These are phyloP conservation scores for Neurospora sp. DNA, from an alignment of 495 filamentous ascomycete species.

Conservation along the genomic window DNA sequence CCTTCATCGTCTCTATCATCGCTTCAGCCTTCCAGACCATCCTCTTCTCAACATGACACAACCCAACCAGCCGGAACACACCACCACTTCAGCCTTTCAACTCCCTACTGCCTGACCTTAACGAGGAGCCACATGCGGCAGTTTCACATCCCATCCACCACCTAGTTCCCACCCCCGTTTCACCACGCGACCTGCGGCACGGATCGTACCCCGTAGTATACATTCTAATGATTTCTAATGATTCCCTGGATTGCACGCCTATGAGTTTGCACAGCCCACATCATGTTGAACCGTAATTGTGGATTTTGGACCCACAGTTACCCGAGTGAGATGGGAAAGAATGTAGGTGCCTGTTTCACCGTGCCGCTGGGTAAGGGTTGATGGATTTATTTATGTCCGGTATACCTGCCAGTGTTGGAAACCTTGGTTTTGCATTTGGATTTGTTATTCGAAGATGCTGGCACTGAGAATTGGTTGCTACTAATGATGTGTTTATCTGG, in stretches of 20 bases:
- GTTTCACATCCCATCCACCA: background rate
- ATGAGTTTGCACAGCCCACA: background rate
- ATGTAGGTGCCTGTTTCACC: background rate
- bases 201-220: background rate
- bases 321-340: background rate
- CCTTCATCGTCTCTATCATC: background rate
- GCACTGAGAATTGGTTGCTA: too few species aligned
- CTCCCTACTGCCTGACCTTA: background rate
- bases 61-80: background rate
- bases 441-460: background rate
- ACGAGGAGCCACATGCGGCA: background rate
- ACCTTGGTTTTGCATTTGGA: background rate
- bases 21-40: background rate
- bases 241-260: background rate
- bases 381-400: background rate
- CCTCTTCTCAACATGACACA: background rate
- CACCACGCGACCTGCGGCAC: background rate
- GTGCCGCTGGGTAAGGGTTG: background rate
- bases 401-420: background rate
- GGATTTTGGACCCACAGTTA: background rate
- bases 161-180: background rate
- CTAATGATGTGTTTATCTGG: background rate
- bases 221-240: background rate
- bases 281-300: background rate
- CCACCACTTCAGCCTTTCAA: background rate